Evolutionary conservation across 164 flowering plant species (phyloP), one percentile per base, ranked within the genome.

Genomic region (Liriodendron chinense): DNA sequence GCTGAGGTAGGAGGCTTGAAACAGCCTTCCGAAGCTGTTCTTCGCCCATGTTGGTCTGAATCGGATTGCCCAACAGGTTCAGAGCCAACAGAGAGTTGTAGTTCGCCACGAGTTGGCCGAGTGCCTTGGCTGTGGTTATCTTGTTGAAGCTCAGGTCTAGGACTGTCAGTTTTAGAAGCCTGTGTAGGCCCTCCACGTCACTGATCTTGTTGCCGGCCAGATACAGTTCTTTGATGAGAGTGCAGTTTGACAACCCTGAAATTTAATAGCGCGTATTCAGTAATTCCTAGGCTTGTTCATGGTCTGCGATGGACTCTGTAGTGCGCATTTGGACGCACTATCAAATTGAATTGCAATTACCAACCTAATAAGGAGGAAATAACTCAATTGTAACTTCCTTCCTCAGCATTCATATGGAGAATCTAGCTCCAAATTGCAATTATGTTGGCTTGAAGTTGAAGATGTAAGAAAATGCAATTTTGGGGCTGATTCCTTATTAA

Each of bases 201-300:
- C 99, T 91, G 12, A 94, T 94, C 89, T 92, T 96, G 90, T 96
- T 96, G 34, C 98, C 98, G 20, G 97, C 88, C 1, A 96, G 88
- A 70, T 91, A 94, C 28, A 96, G 90, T 82, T 94, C 99, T 80
- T 92, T 96, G 75, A 96, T 87, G 49, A 89, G 78, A 20, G 87
- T 81, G 73, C 99, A 92, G 72, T 85, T 91, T 10, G 98, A 90
- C 80, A 95, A 78, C 7, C 97, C 98, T 93, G 80, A 12, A 7
- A 65, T 53, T 53, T 10, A 53, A 12, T 53, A 53, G 59, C 1
- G 13, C 0, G 43, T 34, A 34, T 34, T 34, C 43, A 34, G 43
- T 34, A 34, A 34, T 34, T 4, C 43, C 43, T 3, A 34, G 43
- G 43, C 2, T 0, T 34, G 43, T 34, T 34, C 43, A 34, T 4